Evolutionary conservation across 2,329 filamentous ascomycete genomes (phyloP).

Genomic region (Botrytis fabae): DNA sequence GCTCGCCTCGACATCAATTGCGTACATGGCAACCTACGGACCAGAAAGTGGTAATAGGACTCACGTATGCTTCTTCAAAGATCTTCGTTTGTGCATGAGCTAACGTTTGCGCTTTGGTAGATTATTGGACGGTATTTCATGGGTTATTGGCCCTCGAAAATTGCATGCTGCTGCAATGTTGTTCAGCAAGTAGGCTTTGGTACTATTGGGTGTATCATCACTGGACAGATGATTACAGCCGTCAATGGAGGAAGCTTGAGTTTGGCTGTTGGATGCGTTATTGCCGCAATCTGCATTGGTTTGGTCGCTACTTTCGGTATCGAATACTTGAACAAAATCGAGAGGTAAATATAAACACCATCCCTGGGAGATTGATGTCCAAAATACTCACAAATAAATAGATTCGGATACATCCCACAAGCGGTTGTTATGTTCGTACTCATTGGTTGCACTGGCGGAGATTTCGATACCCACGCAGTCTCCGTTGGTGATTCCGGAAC

Average conservation of each 20-base stretch:
- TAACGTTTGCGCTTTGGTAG: conserved; percentile 33
- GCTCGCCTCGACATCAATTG: conserved; percentile 52
- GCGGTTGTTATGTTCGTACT: conserved; percentile 56
- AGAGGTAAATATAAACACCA: conserved; percentile 18
- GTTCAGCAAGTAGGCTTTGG: conserved; percentile 60
- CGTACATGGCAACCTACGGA: conserved; percentile 63
- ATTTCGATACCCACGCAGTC: conserved; percentile 53
- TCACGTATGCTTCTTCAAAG: conserved; percentile 46
- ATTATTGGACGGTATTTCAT: conserved; percentile 60
- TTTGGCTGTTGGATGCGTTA: conserved; percentile 26
- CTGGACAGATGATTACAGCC: conserved; percentile 30
- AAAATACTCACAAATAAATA: neutral
- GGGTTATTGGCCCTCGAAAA: conserved; percentile 64
- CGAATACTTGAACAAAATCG: conserved; percentile 26
- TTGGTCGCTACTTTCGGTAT: conserved; percentile 27
- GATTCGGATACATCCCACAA: conserved; percentile 54
- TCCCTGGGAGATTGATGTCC: neutral
- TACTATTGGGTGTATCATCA: conserved; percentile 53
- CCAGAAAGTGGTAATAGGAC: conserved; percentile 60
- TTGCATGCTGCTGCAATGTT: conserved; percentile 62
- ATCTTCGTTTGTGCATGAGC: neutral
- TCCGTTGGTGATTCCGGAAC: conserved; percentile 51
- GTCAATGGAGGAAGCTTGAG: conserved; percentile 23
- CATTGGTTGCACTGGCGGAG: conserved; percentile 54
- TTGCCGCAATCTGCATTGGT: conserved; percentile 28